Base-by-base conservation (phyloP, 306 rosid species). In the Vachellia pachyceras region DNA sequence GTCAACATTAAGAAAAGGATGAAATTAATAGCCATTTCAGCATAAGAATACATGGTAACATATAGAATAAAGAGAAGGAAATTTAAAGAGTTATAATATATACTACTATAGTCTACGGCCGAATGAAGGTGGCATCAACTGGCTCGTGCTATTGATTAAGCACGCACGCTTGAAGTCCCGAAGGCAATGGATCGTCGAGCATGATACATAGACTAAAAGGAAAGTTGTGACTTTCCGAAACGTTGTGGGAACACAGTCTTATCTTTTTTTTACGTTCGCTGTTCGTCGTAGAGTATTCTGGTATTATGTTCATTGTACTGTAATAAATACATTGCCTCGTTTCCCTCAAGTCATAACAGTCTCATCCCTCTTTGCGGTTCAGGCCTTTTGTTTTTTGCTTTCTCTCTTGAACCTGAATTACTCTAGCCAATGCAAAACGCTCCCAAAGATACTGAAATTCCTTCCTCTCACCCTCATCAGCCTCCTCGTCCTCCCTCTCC, bases 391-490 rank as follows among this genome's bases (percentile, higher is more conserved):
- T 10, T 57, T 22, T 9, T 57, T 20, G 25, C 29, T 22, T 57
- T 9, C 29, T 10, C 3, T 29, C 33, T 29, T 29, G 33, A 29
- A 29, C 33, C 33, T 29, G 33, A 29, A 29, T 2, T 29, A 29
- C 33, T 2, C 33, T 29, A 42, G 74, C 54, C 65, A 73, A 54
- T 52, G 58, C 75, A 70, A 70, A 50, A 49, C 29, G 50, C 77
- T 36, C 2, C 6, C 5, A 12, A 23, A 1, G 61, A 73, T 29
- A 29, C 33, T 29, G 33, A 29, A 29, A 2, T 29, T 29, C 33
- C 33, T 29, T 29, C 33, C 33, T 29, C 33, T 29, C 33, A 29
- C 33, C 33, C 33, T 29, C 33, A 29, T 29, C 33, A 29, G 33
- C 33, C 33, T 29, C 33, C 33, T 29, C 33, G 1, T 29, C 33